Evolutionary conservation across 2,329 filamentous ascomycete species (phyloP).

Genomic region (Hypoxylon sp.): DNA sequence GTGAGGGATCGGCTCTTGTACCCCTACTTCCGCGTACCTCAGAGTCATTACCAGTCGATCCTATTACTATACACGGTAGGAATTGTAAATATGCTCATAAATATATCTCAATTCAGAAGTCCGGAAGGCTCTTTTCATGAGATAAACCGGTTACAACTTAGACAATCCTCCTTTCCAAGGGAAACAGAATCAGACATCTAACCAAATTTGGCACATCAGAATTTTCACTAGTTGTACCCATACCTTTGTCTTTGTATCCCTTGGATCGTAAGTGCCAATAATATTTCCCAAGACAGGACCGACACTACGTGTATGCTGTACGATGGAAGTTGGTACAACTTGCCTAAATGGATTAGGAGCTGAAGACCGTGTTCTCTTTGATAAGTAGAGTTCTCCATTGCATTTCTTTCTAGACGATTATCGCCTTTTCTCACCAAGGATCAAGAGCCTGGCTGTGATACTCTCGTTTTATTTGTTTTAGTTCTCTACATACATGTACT

Average conservation of each 20-base stretch:
- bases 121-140: conserved; percentile 18
- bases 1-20: conserved; percentile 33
- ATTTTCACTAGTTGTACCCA: conserved; percentile 3
- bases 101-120: conserved; percentile 20
- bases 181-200: conserved; percentile 15
- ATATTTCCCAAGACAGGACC: conserved; percentile 32
- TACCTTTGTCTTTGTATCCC: conserved; percentile 15
- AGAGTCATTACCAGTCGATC: conserved; percentile 2
- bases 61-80: conserved; percentile 8
- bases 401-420: conserved; percentile 7
- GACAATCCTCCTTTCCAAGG: conserved; percentile 10
- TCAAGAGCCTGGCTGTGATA: conserved; percentile 9
- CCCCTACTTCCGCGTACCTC: conserved; percentile 10
- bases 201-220: conserved; percentile 18
- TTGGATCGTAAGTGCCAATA: conserved; percentile 15
- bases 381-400: conserved; percentile 7
- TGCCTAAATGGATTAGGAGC: conserved; percentile 2
- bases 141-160: conserved; percentile 1
- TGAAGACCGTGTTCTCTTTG: conserved; percentile 4
- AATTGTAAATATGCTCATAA: conserved; percentile 14
- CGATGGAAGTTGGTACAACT: conserved; percentile 11
- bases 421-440: conserved; percentile 1
- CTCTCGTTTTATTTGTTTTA: conserved; percentile 15
- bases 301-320: conserved; percentile 14
- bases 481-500: conserved; percentile 6